Conservation (phyloP, 495 filamentous ascomycete genomes). For the Hypoxylon rickii region DNA sequence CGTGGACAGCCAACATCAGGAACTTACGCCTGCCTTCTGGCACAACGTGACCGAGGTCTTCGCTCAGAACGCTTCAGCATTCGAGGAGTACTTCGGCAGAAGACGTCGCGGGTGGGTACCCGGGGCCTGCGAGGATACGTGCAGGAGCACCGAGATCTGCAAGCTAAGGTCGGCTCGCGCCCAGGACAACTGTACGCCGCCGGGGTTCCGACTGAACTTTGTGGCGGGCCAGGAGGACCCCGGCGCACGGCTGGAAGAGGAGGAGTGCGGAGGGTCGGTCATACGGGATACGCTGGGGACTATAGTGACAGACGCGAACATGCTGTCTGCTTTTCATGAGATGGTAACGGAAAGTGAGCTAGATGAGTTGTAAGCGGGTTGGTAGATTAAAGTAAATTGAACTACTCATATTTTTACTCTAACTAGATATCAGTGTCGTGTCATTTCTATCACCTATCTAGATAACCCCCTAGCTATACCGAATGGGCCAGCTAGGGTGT, state of each 20-base stretch:
- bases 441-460: no score
- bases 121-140: slow-evolving; percentile 28
- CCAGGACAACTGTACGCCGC: slow-evolving; percentile 39
- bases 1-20: no score
- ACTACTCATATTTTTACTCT: no score
- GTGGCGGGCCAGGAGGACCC: not conserved
- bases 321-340: slow-evolving; percentile 12
- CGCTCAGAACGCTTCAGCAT: slow-evolving; percentile 16
- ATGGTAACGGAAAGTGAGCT: not conserved
- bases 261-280: slow-evolving; percentile 31
- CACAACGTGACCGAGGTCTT: slow-evolving; percentile 57
- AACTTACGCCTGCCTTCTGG: slow-evolving; percentile 62
- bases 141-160: slow-evolving; percentile 35
- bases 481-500: no score
- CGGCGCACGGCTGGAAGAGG: not conserved
- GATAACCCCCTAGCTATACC: no score
- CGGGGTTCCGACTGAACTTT: slow-evolving; percentile 10
- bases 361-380: not conserved
- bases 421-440: no score
- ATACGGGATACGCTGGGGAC: slow-evolving; percentile 26
- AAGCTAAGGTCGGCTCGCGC: slow-evolving; percentile 38
- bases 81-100: slow-evolving; percentile 34
- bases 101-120: slow-evolving; percentile 36
- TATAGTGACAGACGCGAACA: slow-evolving; percentile 8
- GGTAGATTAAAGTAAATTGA: no score